phyloP scores from a whole-genome alignment of 2,329 filamentous ascomycete species.

The Botryotinia narcissicola region DNA sequence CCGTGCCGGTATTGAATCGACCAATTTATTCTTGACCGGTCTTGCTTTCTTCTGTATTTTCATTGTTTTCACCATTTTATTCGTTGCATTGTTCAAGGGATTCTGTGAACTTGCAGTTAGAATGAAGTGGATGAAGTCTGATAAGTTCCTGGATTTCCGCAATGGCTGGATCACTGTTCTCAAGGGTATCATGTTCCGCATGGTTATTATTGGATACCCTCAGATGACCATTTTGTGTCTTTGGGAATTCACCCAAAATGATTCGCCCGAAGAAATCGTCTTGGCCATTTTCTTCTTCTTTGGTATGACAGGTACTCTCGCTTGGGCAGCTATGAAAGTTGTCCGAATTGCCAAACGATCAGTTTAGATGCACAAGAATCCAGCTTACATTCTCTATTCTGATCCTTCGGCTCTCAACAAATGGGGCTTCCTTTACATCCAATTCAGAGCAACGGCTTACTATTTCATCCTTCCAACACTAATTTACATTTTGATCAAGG shows the following conservation, averaged over 20 bases:
- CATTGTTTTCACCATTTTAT: slow-evolving; percentile 68
- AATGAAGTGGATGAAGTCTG: slow-evolving; percentile 72
- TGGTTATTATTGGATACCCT: slow-evolving; percentile 86
- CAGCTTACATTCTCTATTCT: slow-evolving; percentile 94
- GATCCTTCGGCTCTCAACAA: slow-evolving; percentile 93
- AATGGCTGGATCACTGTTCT: slow-evolving; percentile 91
- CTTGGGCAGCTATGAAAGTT: slow-evolving; percentile 87
- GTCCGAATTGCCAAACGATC: slow-evolving; percentile 85
- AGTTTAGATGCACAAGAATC: slow-evolving; percentile 89
- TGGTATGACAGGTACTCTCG: slow-evolving; percentile 72
- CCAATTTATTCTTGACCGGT: slow-evolving; percentile 91
- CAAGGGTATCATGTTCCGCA: slow-evolving; percentile 89
- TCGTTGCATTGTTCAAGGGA: slow-evolving; percentile 77
- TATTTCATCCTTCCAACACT: slow-evolving; percentile 87
- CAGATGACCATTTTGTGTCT: slow-evolving; percentile 87
- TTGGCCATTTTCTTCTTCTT: slow-evolving; percentile 87
- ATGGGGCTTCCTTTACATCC: slow-evolving; percentile 97
- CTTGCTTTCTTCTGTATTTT: slow-evolving; percentile 87
- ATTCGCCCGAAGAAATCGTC: slow-evolving; percentile 83
- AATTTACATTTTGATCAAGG: slow-evolving; percentile 78
- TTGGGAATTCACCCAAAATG: slow-evolving; percentile 86
- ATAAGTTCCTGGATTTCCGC: slow-evolving; percentile 90
- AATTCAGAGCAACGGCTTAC: slow-evolving; percentile 93
- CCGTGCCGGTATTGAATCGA: slow-evolving; percentile 77
- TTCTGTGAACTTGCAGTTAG: slow-evolving; percentile 73